Conservation (phyloP, 2,329 filamentous ascomycete genomes). For the Colletotrichum higginsianum region DNA sequence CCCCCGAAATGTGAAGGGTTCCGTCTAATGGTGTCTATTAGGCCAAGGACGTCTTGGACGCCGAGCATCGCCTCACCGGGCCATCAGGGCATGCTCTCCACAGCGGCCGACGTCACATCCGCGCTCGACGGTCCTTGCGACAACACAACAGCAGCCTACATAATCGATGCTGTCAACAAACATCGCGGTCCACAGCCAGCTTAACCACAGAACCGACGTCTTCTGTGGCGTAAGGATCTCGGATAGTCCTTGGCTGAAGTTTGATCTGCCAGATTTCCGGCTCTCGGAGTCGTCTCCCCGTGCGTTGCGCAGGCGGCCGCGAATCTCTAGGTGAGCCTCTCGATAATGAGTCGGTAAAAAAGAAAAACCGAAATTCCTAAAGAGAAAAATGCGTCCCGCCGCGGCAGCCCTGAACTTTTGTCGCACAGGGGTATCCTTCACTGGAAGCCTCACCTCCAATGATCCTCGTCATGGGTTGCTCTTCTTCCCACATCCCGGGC, state of each 20-base stretch:
- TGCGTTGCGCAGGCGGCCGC: slow-evolving; percentile 11
- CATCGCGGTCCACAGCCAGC: neutral
- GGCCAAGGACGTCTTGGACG: slow-evolving; percentile 7
- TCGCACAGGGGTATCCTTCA: neutral
- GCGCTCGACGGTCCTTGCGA: slow-evolving; percentile 22
- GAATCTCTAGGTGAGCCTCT: slow-evolving; percentile 33
- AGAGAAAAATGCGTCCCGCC: slow-evolving; percentile 1
- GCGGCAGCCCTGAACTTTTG: neutral
- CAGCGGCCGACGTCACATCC: slow-evolving; percentile 34
- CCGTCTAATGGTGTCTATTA: neutral
- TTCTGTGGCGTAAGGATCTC: slow-evolving; percentile 6
- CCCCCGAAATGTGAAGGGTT: slow-evolving; percentile 11
- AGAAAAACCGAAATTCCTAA: neutral
- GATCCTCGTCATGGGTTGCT: slow-evolving; percentile 15
- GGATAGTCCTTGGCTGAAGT: neutral
- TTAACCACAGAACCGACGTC: slow-evolving; percentile 5
- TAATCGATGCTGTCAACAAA: slow-evolving; percentile 20
- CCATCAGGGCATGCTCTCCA: slow-evolving; percentile 15
- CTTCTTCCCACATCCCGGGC: slow-evolving; percentile 25
- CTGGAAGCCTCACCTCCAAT: slow-evolving; percentile 5
- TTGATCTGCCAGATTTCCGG: neutral
- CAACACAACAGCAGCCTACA: slow-evolving; percentile 5
- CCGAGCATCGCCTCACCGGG: slow-evolving; percentile 27
- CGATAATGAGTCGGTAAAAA: neutral
- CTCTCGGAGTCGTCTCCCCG: neutral